Evolutionary conservation across 139 green algal species (phyloP).

Genomic region (Pleodorina starrii): DNA sequence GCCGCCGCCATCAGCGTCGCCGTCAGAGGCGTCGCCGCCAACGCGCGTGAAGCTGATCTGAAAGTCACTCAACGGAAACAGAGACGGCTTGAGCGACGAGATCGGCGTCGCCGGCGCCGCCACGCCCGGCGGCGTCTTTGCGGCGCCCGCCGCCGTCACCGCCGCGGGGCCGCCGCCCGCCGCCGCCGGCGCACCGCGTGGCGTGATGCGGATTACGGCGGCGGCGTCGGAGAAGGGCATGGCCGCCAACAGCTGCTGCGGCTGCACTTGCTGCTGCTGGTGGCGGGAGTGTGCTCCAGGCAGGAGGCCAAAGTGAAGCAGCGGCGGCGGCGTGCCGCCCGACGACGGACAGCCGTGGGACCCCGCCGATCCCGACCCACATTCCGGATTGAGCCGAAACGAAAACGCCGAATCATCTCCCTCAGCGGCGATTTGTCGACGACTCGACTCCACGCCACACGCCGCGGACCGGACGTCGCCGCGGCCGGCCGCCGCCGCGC

Average conservation of each 20-base stretch:
- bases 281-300: too few relatives aligned
- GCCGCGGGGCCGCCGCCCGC: neutral
- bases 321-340: neutral
- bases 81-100: neutral
- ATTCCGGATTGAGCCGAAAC: neutral
- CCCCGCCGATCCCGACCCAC: neutral
- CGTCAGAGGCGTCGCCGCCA: neutral
- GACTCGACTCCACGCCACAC: neutral
- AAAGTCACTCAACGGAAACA: neutral
- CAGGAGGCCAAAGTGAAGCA: slow-evolving; percentile 1
- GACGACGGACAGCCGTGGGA: neutral
- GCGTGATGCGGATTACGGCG: neutral
- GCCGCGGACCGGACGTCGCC: neutral
- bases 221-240: neutral
- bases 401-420: neutral
- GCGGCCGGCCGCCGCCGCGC: neutral
- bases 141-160: neutral
- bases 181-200: neutral
- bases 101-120: neutral
- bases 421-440: neutral
- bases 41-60: neutral
- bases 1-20: neutral
- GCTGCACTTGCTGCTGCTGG: too few relatives aligned
- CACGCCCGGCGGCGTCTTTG: too few relatives aligned
- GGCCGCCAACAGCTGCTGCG: neutral